phyloP scores from a whole-genome alignment of 352 stramenopile species.

The Globisporangium parvum region DNA sequence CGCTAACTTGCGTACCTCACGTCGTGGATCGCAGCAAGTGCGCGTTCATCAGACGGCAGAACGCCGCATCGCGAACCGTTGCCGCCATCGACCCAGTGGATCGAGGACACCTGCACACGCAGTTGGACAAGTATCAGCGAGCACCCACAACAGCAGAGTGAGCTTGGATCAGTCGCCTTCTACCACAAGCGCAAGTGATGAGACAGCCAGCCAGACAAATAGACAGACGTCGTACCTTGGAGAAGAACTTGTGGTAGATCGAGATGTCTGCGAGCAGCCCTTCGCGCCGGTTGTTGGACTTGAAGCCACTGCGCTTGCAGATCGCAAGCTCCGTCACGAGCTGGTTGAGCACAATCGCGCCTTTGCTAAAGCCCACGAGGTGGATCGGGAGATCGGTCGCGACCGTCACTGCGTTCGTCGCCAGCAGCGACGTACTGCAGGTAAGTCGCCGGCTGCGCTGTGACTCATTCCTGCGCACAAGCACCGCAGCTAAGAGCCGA shows the following conservation, averaged over 20 bases:
- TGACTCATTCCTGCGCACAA: not conserved
- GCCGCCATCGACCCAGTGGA: constrained; percentile 60
- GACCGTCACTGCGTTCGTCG: constrained; percentile 21
- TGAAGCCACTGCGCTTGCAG: constrained; percentile 13
- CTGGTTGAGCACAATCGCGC: constrained; percentile 60
- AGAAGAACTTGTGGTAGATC: constrained; percentile 23
- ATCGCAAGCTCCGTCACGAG: constrained; percentile 56
- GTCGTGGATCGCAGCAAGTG: constrained; percentile 26
- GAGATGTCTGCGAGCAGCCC: constrained; percentile 3
- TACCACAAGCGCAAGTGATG: too few species aligned
- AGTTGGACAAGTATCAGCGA: not conserved
- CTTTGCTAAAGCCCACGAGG: constrained; percentile 66
- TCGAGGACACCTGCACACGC: constrained; percentile 34
- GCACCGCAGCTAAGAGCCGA: not conserved
- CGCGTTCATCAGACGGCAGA: constrained; percentile 27
- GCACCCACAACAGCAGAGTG: not conserved
- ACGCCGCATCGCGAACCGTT: constrained; percentile 42
- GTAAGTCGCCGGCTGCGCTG: not conserved
- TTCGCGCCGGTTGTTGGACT: constrained; percentile 15
- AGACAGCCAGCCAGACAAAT: too few species aligned
- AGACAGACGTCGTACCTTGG: constrained; percentile 16
- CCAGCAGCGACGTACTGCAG: not conserved
- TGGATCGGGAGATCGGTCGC: constrained; percentile 48
- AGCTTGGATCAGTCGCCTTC: too few species aligned
- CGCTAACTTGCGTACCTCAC: constrained; percentile 22